phyloP scores from a whole-genome alignment of 306 rosid genomes.

The Pyrus pyrifolia region DNA sequence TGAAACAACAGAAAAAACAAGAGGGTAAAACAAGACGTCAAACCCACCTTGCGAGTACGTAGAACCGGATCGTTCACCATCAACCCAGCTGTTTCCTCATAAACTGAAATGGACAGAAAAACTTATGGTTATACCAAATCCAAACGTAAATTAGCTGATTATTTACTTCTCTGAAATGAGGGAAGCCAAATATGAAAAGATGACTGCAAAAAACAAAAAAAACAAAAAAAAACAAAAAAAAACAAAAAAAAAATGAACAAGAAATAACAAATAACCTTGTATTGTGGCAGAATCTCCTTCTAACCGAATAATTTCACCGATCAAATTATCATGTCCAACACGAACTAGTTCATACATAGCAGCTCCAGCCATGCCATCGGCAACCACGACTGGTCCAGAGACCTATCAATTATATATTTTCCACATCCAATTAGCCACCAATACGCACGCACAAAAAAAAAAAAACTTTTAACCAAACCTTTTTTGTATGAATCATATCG shows the following conservation, averaged over 20 bases:
- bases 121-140: background rate
- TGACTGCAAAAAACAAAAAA: background rate
- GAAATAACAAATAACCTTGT: slow-evolving; percentile 51
- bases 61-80: slow-evolving; percentile 94
- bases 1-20: slow-evolving; percentile 1
- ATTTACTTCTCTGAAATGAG: background rate
- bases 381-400: slow-evolving; percentile 96
- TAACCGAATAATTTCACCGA: slow-evolving; percentile 94
- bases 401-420: slow-evolving; percentile 46
- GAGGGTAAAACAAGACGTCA: background rate
- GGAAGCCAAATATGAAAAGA: background rate
- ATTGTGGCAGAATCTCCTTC: slow-evolving; percentile 98
- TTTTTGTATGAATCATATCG: background rate
- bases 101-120: slow-evolving; percentile 47
- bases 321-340: slow-evolving; percentile 84
- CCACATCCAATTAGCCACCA: background rate
- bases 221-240: background rate
- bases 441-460: background rate
- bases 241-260: background rate
- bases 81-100: slow-evolving; percentile 98
- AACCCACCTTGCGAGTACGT: slow-evolving; percentile 79
- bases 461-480: background rate
- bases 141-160: background rate
- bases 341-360: slow-evolving; percentile 98
- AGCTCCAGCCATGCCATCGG: slow-evolving; percentile 99